Evolutionary conservation across 805 yeast species (phyloP).

Genomic region (Citeromyces matritensis): DNA sequence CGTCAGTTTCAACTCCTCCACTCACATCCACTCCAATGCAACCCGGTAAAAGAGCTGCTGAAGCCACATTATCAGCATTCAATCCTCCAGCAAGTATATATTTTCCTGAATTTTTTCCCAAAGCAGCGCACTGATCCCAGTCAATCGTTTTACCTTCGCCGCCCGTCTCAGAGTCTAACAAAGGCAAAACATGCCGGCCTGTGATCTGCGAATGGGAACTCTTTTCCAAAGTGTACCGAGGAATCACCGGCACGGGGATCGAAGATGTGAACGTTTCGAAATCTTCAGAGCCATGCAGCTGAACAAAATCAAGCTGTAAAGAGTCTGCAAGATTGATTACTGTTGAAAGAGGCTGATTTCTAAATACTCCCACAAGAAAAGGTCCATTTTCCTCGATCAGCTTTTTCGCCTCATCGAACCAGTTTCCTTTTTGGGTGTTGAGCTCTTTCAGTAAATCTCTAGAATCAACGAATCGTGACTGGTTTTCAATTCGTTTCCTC

Average conservation of each 20-base stretch:
- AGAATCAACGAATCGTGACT: conserved; percentile 10
- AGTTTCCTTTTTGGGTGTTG: conserved; percentile 11
- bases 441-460: conserved; percentile 9
- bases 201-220: conserved; percentile 10
- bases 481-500: conserved; percentile 8
- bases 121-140: conserved; percentile 40
- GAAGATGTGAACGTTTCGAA: conserved; percentile 24
- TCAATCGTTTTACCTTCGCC: conserved; percentile 79
- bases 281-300: conserved; percentile 72
- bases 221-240: conserved; percentile 36
- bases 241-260: conserved; percentile 44
- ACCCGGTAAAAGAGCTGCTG: conserved; percentile 36
- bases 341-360: conserved; percentile 61
- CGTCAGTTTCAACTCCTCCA: conserved; percentile 83
- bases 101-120: conserved; percentile 17
- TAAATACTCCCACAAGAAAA: conserved; percentile 75
- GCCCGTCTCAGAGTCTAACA: conserved; percentile 80
- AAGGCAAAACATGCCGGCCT: conserved; percentile 33
- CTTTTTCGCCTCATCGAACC: conserved; percentile 15
- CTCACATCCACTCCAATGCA: conserved; percentile 89
- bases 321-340: conserved; percentile 28
- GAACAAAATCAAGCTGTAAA: conserved; percentile 60
- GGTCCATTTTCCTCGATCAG: conserved; percentile 32
- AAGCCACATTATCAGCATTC: conserved; percentile 52
- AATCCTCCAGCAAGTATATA: conserved; percentile 86